Evolutionary conservation across 257 asterid genomes (phyloP).

Genomic region (Capsicum baccatum): DNA sequence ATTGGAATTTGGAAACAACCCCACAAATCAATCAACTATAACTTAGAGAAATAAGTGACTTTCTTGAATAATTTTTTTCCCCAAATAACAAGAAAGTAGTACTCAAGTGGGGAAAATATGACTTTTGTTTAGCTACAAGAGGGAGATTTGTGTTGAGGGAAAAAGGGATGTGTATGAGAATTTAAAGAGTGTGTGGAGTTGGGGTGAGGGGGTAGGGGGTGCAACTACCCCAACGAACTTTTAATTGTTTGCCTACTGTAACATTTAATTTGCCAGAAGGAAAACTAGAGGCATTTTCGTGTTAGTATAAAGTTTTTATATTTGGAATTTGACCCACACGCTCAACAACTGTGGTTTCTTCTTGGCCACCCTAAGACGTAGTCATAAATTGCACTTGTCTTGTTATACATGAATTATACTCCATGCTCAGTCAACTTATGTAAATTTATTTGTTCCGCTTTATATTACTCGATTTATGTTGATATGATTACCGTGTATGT

Average conservation of each 20-base stretch:
- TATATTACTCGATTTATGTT: too few species aligned
- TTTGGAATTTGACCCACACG: background rate
- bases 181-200: slow-evolving; percentile 45
- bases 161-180: slow-evolving; percentile 39
- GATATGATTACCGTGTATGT: too few species aligned
- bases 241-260: slow-evolving; percentile 45
- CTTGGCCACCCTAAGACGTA: slow-evolving; percentile 34
- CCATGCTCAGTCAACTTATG: background rate
- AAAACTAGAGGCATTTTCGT: slow-evolving; percentile 38
- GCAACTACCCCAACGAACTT: slow-evolving; percentile 77
- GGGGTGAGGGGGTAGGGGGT: slow-evolving; percentile 24
- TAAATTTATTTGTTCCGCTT: background rate
- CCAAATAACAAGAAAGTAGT: slow-evolving; percentile 17
- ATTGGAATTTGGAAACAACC: background rate
- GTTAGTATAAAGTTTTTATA: background rate
- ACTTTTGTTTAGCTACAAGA: background rate
- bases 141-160: slow-evolving; percentile 28
- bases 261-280: slow-evolving; percentile 60
- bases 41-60: slow-evolving; percentile 9
- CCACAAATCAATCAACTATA: slow-evolving; percentile 12
- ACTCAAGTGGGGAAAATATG: background rate
- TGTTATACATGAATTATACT: background rate
- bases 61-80: background rate
- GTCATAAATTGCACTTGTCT: background rate
- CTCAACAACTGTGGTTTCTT: slow-evolving; percentile 31